Evolutionary conservation across 345 rosid species (phyloP), one percentile per base, ranked within the genome.

Genomic region (Stellera chamaejasme): DNA sequence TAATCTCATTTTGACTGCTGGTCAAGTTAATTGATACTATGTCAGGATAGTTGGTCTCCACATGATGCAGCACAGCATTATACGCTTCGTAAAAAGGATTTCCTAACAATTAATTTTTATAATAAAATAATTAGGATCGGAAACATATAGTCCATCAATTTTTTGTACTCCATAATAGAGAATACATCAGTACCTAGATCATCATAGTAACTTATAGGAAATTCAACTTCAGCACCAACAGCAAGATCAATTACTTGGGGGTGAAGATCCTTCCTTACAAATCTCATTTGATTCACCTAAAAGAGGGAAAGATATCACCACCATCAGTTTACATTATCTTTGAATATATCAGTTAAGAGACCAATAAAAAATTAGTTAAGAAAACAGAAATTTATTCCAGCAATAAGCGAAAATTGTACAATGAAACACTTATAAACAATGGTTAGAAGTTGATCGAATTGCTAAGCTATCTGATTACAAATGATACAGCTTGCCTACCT

Each of bases 231-330:
- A 58, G 90, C 77, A 50, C 90, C 95, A 71, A 85, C 72, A 52
- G 95, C 83, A 49, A 92, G 81, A 80, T 83, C 74, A 51, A 80
- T 66, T 56, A 69, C 66, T 42, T 61, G 86, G 52, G 64, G 55
- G 11, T 79, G 77, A 54, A 77, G 65, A 69, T 69, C 75, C 58
- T 76, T 69, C 45, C 67, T 69, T 61, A 75, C 64, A 54, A 79
- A 68, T 81, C 96, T 80, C 70, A 85, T 72, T 85, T 91, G 98
- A 44, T 84, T 79, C 70, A 91, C 93, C 98, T 91, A 79, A 66
- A 49, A 62, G 39, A 43, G 9, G 50, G 47, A 1, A 14, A 67
- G 3, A 32, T 32, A 32, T 32, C 39, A 32, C 3, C 19, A 46
- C 50, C n/a, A 46, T 13, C 15, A 46, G 50, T 46, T 46, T 12